These are phyloP conservation scores for Ustilago crameri DNA, from an alignment of 1,284 basidiomycete species.

Conservation along the genomic window DNA sequence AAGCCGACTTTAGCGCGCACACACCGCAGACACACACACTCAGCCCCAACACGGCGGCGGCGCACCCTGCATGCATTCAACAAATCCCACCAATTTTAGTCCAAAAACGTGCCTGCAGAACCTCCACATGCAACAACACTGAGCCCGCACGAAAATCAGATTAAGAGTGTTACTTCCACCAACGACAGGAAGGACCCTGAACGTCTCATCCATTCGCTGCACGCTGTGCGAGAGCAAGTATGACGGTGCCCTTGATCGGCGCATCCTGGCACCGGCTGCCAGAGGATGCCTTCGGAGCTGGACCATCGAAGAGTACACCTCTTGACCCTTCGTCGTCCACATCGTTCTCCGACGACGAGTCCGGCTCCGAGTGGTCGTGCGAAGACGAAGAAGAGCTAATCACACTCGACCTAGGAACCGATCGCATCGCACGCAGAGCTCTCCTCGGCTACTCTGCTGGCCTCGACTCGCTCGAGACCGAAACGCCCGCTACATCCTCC, in stretches of 20 bases:
- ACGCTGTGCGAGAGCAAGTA: background rate
- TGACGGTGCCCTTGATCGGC: conserved; percentile 26
- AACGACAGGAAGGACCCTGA: conserved; percentile 4
- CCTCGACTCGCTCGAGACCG: conserved; percentile 4
- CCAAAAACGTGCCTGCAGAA: background rate
- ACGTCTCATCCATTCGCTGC: background rate
- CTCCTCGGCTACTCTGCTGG: conserved; percentile 28
- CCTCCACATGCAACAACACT: background rate
- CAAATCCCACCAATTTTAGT: background rate
- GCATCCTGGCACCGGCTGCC: conserved; percentile 26
- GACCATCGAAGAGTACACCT: conserved; percentile 14
- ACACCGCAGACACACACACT: too few relatives aligned
- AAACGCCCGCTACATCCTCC: background rate
- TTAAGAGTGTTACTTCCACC: background rate
- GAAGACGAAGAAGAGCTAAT: conserved; percentile 34
- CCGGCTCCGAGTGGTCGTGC: conserved; percentile 34
- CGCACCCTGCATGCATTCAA: background rate
- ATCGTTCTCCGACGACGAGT: conserved; percentile 10
- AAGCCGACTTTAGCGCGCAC: background rate
- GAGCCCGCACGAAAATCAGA: too few relatives aligned
- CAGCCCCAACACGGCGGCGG: too few relatives aligned
- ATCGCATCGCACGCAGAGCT: conserved; percentile 21
- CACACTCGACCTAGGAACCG: conserved; percentile 35
- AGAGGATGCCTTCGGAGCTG: conserved; percentile 17
- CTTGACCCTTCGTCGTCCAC: conserved; percentile 11